Percentiles rank a stretch among this genome's conserved stretches.
These are phyloP conservation scores for Malus hybrid DNA, from an alignment of 331 rosid species.

Conservation along the genomic window DNA sequence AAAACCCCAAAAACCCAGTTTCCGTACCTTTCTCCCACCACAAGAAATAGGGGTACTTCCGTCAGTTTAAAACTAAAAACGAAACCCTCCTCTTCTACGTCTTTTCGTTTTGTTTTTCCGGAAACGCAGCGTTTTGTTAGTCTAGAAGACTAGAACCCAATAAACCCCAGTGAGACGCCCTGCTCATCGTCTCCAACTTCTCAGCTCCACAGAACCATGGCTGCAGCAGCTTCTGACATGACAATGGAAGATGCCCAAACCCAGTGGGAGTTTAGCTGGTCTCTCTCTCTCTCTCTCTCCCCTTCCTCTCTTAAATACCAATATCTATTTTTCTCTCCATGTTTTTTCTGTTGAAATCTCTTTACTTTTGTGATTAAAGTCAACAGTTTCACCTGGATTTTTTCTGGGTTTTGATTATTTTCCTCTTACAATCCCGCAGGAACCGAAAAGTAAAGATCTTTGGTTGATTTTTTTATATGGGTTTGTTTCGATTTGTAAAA, in stretches of 20 bases:
- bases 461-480: not conserved
- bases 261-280: conserved; percentile 53
- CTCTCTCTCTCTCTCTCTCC: not conserved
- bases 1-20: too few species aligned
- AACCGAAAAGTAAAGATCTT: not conserved
- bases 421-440: not conserved
- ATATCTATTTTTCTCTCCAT: not conserved
- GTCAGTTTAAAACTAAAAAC: not conserved
- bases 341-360: not conserved
- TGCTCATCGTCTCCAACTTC: not conserved
- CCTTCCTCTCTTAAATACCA: not conserved
- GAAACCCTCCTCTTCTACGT: not conserved
- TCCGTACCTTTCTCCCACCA: too few species aligned
- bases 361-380: not conserved
- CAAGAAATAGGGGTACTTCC: not conserved
- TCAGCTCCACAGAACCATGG: conserved; percentile 11
- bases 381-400: not conserved
- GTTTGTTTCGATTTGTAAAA: not conserved
- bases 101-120: not conserved
- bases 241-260: conserved; percentile 9
- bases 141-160: not conserved
- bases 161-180: not conserved
- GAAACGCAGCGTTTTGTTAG: not conserved
- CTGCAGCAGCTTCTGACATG: conserved; percentile 19
- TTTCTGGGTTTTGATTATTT: not conserved